Conservation (phyloP, 2,329 filamentous ascomycete genomes). For the Cladosporium cucumerinum region DNA sequence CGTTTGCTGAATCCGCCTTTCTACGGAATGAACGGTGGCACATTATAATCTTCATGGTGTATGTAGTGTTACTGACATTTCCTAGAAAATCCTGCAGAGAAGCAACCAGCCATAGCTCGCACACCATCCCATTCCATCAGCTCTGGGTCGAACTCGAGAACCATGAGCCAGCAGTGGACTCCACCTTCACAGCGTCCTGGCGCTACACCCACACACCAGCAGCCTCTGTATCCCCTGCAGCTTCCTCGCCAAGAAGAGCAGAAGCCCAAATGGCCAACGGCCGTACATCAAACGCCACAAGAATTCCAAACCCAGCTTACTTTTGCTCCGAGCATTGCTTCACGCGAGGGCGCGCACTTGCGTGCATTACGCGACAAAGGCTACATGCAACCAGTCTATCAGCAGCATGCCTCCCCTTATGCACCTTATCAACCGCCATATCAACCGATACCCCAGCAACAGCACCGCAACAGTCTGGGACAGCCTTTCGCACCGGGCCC, state of each 20-base stretch:
- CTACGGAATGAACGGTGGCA: background rate
- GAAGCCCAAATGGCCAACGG: conserved; percentile 16
- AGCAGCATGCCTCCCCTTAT: conserved; percentile 13
- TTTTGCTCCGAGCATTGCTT: conserved; percentile 27
- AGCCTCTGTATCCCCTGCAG: background rate
- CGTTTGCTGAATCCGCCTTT: conserved; percentile 44
- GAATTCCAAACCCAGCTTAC: conserved; percentile 36
- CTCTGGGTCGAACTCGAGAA: conserved; percentile 19
- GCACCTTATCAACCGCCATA: background rate
- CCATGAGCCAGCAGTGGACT: conserved; percentile 33
- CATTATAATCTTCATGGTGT: background rate
- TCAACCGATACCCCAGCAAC: conserved; percentile 8
- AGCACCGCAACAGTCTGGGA: conserved; percentile 20
- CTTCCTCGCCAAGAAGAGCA: conserved; percentile 18
- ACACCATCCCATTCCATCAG: conserved; percentile 30
- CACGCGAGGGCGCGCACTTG: conserved; percentile 34
- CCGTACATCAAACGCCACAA: conserved; percentile 41
- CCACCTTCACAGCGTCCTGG: conserved; percentile 33
- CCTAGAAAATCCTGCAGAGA: background rate
- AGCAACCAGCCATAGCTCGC: conserved; percentile 18
- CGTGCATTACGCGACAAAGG: conserved; percentile 34
- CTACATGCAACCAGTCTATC: conserved; percentile 21
- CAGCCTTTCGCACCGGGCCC: background rate
- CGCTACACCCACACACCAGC: conserved; percentile 3
- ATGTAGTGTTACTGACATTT: background rate